phyloP scores from a whole-genome alignment of 2,329 filamentous ascomycete genomes.

The Diplocarpon mali region DNA sequence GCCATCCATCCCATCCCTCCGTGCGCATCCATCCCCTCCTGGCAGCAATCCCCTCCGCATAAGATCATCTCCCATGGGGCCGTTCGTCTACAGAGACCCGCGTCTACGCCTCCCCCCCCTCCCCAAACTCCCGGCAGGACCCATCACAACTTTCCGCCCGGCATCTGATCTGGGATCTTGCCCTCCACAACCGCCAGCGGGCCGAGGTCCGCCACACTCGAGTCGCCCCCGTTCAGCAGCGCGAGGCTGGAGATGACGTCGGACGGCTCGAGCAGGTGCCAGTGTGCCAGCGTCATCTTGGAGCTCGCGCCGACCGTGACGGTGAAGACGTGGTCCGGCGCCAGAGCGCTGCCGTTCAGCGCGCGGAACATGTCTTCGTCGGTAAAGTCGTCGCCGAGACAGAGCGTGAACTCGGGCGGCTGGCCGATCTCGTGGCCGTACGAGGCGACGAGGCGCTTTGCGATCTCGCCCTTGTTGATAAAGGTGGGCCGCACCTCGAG shows the following conservation, averaged over 20 bases:
- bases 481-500: conserved; percentile 93
- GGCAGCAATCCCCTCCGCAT: too few relatives aligned
- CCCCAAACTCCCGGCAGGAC: neutral
- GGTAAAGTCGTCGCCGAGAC: conserved; percentile 89
- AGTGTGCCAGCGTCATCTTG: conserved; percentile 82
- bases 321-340: conserved; percentile 65
- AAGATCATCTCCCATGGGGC: too few relatives aligned
- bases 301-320: conserved; percentile 86
- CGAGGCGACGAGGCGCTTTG: conserved; percentile 65
- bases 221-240: conserved; percentile 33
- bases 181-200: conserved; percentile 23
- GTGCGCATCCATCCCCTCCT: too few relatives aligned
- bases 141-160: conserved; percentile 15
- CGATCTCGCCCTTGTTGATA: conserved; percentile 97
- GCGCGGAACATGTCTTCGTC: conserved; percentile 96
- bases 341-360: conserved; percentile 49
- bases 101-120: too few relatives aligned
- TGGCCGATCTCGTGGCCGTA: conserved; percentile 46
- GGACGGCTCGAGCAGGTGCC: conserved; percentile 78
- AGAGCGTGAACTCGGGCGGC: conserved; percentile 76
- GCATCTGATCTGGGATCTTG: conserved; percentile 18
- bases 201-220: conserved; percentile 20
- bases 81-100: neutral
- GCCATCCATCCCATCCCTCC: too few relatives aligned
- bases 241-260: conserved; percentile 69